phyloP scores from a whole-genome alignment of 306 rosid species.

The Pyrus betulifolia region DNA sequence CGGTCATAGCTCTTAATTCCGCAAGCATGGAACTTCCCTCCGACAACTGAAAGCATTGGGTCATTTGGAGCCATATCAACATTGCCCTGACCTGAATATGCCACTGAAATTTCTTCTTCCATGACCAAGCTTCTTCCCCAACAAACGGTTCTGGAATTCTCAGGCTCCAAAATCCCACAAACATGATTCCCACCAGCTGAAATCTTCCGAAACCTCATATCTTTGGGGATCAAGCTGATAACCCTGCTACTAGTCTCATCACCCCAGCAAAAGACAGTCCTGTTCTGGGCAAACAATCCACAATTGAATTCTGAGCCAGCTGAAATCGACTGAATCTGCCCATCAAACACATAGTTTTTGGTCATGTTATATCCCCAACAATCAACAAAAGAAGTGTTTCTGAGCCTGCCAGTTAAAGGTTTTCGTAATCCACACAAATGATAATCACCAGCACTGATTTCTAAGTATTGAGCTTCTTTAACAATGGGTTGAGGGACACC shows the following conservation, averaged over 20 bases:
- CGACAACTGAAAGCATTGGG: constrained; percentile 68
- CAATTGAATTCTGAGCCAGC: constrained; percentile 88
- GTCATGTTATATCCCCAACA: constrained; percentile 99
- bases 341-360: constrained; percentile 59
- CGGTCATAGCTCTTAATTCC: constrained; percentile 73
- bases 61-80: constrained; percentile 69
- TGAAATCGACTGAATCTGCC: constrained; percentile 64
- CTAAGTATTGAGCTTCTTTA: constrained; percentile 56
- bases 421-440: constrained; percentile 75
- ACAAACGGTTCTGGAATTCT: constrained; percentile 51
- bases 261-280: constrained; percentile 87
- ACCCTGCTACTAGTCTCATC: constrained; percentile 67
- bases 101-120: constrained; percentile 62
- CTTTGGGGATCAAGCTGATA: constrained; percentile 46
- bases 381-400: constrained; percentile 64
- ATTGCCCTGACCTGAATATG: constrained; percentile 42
- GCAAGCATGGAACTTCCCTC: constrained; percentile 92
- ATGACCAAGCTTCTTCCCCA: constrained; percentile 81
- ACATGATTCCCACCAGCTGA: constrained; percentile 87
- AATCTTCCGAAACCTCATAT: constrained; percentile 55
- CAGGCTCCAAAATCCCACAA: constrained; percentile 74
- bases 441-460: constrained; percentile 91
- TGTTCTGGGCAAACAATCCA: constrained; percentile 74
- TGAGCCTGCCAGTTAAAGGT: constrained; percentile 50
- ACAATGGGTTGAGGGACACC: constrained; percentile 87